Percentiles rank a stretch among this genome's conserved stretches.
phyloP scores from a whole-genome alignment of 1,139 yeast genomes.

The Candida sanyaensis region DNA sequence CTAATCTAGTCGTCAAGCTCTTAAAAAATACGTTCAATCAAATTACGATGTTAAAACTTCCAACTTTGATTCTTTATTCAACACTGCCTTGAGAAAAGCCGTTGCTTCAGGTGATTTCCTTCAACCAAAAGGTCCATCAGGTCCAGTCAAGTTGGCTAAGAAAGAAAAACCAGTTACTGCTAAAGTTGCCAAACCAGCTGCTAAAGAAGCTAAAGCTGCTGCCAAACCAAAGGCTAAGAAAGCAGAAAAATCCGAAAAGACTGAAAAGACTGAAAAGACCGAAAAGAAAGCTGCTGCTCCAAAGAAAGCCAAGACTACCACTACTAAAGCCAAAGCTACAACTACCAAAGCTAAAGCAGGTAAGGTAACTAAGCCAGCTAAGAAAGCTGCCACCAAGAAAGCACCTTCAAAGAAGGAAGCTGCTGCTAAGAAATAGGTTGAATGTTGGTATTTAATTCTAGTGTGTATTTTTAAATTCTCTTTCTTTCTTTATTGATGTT shows the following conservation, averaged over 20 bases:
- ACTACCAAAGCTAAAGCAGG: constrained; percentile 16
- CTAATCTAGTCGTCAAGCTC: constrained; percentile 60
- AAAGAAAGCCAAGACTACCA: constrained; percentile 18
- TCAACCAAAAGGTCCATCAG: constrained; percentile 88
- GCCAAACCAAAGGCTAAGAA: constrained; percentile 17
- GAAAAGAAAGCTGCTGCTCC: constrained; percentile 20
- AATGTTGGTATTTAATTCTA: constrained; percentile 2
- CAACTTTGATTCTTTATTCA: constrained; percentile 77
- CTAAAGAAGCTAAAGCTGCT: constrained; percentile 8
- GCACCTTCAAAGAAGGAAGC: constrained; percentile 22
- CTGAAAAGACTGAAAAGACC: not conserved
- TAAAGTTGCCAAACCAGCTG: constrained; percentile 16
- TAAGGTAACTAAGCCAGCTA: constrained; percentile 19
- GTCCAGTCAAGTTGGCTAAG: constrained; percentile 67
- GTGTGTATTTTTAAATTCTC: constrained; percentile 1
- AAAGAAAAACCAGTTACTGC: constrained; percentile 24
- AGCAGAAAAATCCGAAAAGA: constrained; percentile 6
- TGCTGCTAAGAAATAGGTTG: constrained; percentile 17
- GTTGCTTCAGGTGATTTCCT: constrained; percentile 74
- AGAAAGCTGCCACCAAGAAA: constrained; percentile 17
- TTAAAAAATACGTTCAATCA: constrained; percentile 70
- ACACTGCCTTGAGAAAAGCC: constrained; percentile 78
- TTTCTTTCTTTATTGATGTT: not conserved
- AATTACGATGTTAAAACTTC: constrained; percentile 60
- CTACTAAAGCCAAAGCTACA: constrained; percentile 18